Evolutionary conservation across 805 yeast genomes (phyloP).

Genomic region (Pichia heedii): DNA sequence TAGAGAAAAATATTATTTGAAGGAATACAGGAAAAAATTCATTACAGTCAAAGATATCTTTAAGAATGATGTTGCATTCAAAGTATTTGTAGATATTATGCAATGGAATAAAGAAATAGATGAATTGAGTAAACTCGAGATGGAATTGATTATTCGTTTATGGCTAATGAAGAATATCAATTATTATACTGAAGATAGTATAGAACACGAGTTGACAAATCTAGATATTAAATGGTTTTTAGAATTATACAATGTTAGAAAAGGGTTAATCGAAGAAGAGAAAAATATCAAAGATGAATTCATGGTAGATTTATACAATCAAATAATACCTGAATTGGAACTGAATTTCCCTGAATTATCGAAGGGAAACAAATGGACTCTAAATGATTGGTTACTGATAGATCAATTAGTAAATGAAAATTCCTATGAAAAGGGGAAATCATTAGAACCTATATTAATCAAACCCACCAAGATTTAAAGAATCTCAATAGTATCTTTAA

Average conservation of each 20-base stretch:
- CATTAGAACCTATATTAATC: conserved; percentile 18
- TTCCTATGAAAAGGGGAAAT: conserved; percentile 22
- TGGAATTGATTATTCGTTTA: conserved; percentile 16
- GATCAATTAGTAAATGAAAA: conserved; percentile 12
- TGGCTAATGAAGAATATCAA: conserved; percentile 17
- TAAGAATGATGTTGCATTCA: conserved; percentile 15
- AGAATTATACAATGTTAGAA: conserved; percentile 9
- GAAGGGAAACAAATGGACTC: conserved; percentile 14
- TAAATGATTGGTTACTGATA: conserved; percentile 11
- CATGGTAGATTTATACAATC: conserved; percentile 7
- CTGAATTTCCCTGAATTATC: not conserved
- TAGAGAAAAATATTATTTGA: conserved; percentile 33
- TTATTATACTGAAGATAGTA: not conserved
- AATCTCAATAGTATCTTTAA: conserved; percentile 12
- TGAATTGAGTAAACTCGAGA: conserved; percentile 12
- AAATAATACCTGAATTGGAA: conserved; percentile 2
- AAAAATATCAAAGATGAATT: conserved; percentile 2
- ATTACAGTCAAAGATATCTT: conserved; percentile 20
- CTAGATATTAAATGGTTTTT: conserved; percentile 11
- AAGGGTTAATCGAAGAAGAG: not conserved
- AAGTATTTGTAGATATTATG: conserved; percentile 7
- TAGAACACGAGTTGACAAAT: not conserved
- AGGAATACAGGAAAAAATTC: conserved; percentile 19
- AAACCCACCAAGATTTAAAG: conserved; percentile 16
- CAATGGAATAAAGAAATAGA: conserved; percentile 4